Percentiles rank a stretch among this genome's conserved stretches.
Conservation (phyloP, 768 basidiomycete genomes). For the Krasilnikovozyma curviuscula region DNA sequence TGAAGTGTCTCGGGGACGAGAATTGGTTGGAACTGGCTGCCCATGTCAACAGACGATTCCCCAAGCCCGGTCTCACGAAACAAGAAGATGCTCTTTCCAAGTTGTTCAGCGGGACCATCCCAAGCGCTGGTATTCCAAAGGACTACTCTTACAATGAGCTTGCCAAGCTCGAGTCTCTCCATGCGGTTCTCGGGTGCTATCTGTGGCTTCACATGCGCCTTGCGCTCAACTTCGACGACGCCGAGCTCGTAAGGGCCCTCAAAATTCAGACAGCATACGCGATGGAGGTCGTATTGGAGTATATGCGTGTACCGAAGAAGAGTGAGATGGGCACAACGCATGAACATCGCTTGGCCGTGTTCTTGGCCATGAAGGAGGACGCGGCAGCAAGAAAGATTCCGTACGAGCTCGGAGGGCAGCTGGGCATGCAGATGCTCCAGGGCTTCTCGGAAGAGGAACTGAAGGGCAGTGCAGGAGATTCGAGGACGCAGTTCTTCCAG, state of each 20-base stretch:
- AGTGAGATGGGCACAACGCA: no score
- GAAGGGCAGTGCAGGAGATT: no score
- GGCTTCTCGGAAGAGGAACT: no score
- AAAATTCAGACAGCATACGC: slow-evolving; percentile 46
- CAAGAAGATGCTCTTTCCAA: slow-evolving; percentile 1
- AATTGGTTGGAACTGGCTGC: neutral
- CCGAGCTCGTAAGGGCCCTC: slow-evolving; percentile 33
- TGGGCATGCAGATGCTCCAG: no score
- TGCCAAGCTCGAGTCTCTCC: slow-evolving; percentile 44
- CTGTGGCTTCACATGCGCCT: slow-evolving; percentile 65
- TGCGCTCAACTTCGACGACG: slow-evolving; percentile 46
- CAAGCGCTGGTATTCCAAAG: neutral
- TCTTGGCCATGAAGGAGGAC: no score
- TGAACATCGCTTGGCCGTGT: no score
- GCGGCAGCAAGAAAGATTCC: no score
- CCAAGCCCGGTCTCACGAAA: slow-evolving; percentile 1
- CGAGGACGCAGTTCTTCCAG: no score
- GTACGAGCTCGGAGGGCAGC: no score
- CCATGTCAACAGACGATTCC: slow-evolving; percentile 18
- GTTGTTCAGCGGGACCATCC: slow-evolving; percentile 13
- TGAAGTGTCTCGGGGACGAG: slow-evolving; percentile 8
- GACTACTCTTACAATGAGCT: slow-evolving; percentile 11
- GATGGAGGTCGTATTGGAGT: slow-evolving; percentile 38
- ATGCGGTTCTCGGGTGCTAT: slow-evolving; percentile 58
- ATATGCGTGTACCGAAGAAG: slow-evolving; percentile 20